Evolutionary conservation across 352 stramenopile species (phyloP).

Genomic region (Phytopythium kandeliae): DNA sequence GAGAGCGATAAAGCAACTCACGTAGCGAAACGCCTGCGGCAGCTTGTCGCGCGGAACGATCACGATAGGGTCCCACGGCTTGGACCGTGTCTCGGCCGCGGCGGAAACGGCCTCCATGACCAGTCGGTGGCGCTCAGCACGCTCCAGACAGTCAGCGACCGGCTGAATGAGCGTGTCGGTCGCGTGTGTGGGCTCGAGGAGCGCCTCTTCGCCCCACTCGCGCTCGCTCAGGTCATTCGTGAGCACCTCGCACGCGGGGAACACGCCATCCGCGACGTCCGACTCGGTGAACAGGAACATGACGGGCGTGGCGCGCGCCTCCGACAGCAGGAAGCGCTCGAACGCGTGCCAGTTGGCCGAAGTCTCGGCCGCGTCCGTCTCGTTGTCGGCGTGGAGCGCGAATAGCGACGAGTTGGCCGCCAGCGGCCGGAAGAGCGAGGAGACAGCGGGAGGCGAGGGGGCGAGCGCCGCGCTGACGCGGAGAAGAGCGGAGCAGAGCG

Average conservation of each 20-base stretch:
- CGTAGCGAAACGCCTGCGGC: constrained; percentile 25
- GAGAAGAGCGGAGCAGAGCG: not conserved
- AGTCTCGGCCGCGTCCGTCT: not conserved
- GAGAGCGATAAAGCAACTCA: constrained; percentile 11
- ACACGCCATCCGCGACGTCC: not conserved
- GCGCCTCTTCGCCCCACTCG: constrained; percentile 3
- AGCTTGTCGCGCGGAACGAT: constrained; percentile 15
- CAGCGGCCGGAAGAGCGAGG: constrained; percentile 2
- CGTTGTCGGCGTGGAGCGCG: not conserved
- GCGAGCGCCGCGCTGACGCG: not conserved
- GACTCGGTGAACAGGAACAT: constrained; percentile 19
- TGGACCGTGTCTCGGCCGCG: constrained; percentile 13
- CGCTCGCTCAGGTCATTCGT: constrained; percentile 8
- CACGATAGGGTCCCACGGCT: constrained; percentile 19
- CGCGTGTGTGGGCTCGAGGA: not conserved
- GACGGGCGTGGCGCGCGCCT: constrained; percentile 11
- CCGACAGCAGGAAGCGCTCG: constrained; percentile 25
- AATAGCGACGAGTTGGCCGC: constrained; percentile 7
- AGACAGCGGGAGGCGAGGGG: not conserved
- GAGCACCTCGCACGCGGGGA: not conserved
- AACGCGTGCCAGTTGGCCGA: constrained; percentile 22
- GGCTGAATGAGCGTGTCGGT: not conserved
- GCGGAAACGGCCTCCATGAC: constrained; percentile 13
- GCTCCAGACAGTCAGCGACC: constrained; percentile 6
- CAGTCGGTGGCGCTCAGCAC: constrained; percentile 11